Percentiles rank a stretch among this genome's conserved stretches.
phyloP scores from a whole-genome alignment of 2,329 filamentous ascomycete species.

The Botryotinia convoluta region DNA sequence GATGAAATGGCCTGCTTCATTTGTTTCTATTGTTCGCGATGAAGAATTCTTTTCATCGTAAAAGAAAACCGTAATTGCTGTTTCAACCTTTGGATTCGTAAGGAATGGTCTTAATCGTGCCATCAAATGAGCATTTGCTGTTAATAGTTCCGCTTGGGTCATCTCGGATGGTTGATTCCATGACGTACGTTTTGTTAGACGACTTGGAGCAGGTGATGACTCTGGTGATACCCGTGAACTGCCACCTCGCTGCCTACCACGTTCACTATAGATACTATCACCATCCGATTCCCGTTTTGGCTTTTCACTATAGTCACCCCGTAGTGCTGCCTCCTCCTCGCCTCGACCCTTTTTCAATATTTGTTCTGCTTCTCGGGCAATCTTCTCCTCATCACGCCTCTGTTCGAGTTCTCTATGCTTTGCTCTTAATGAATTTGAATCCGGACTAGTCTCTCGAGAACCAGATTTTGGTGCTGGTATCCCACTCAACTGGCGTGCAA shows the following conservation, averaged over 20 bases:
- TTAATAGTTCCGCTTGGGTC: constrained; percentile 69
- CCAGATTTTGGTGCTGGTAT: constrained; percentile 54
- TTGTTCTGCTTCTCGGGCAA: constrained; percentile 70
- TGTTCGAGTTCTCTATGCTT: constrained; percentile 47
- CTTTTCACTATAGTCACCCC: constrained; percentile 71
- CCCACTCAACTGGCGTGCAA: constrained; percentile 84
- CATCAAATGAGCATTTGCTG: constrained; percentile 86
- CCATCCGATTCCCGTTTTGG: constrained; percentile 48
- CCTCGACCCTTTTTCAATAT: constrained; percentile 71
- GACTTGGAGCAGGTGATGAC: constrained; percentile 36
- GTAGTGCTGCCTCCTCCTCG: constrained; percentile 67
- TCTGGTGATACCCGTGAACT: constrained; percentile 31
- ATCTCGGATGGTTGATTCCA: constrained; percentile 54
- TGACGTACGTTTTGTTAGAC: constrained; percentile 45
- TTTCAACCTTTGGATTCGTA: constrained; percentile 73
- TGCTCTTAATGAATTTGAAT: constrained; percentile 31
- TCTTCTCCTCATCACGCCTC: constrained; percentile 60
- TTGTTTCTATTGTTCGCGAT: constrained; percentile 79
- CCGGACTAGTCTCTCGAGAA: constrained; percentile 35
- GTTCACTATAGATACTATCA: constrained; percentile 34
- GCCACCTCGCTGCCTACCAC: constrained; percentile 23
- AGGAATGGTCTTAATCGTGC: constrained; percentile 85
- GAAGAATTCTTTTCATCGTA: constrained; percentile 83
- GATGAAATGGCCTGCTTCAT: constrained; percentile 85
- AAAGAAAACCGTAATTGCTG: constrained; percentile 89